Base-by-base conservation (phyloP, 2,329 filamentous ascomycete species). In the Corniculantispora saksenae region DNA sequence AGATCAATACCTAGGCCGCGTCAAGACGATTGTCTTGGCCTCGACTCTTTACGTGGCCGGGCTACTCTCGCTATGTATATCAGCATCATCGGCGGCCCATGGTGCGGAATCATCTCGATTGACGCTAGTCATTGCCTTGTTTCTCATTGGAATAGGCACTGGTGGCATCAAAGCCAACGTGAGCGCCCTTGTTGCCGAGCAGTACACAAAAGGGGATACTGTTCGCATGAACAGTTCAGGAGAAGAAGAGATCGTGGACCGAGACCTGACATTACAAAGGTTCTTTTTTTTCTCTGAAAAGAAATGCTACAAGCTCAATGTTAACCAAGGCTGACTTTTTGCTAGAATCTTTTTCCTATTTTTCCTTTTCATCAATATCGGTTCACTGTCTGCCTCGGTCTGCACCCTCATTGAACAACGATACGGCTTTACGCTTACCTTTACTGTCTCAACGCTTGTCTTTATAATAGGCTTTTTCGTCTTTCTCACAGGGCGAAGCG, bases 361-460 rank as follows among this genome's bases (percentile, higher is more conserved):
- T 72, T 92, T 91, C 79, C 92, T 92, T 77, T 82, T 86, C 77
- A 91, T 92, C 73, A 92, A 93, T 76, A 70, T 93, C 19, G 91
- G 90, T n/a, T 86, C 88, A 1, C 80, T 93, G 8, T 90, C 86
- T 0, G 80, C 86, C 62, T 83, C 92, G 69, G 87, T 85, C 8
- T 92, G 88, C 0, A 86, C 86, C 1, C 88, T 87, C 72, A 84
- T 92, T 79, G 91, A 93, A 75, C 79, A 84, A 65, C 83, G 89
- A 70, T 76, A 88, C 65, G 88, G 87, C 4, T 93, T 89, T 84
- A 91, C 89, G 83, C 83, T 83, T 1, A 89, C 87, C 2, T 92
- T 78, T 67, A 79, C 79, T 75, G 76, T 83, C 81, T 81, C 72
- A 75, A 84, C 89, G 68, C 82, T 81, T 72, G 84, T 89, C 77